A percentile compares a stretch with the other conserved stretches of the same genome.
phyloP scores from a whole-genome alignment of 2,329 filamentous ascomycete genomes.

The Aspergillaceae sp. region DNA sequence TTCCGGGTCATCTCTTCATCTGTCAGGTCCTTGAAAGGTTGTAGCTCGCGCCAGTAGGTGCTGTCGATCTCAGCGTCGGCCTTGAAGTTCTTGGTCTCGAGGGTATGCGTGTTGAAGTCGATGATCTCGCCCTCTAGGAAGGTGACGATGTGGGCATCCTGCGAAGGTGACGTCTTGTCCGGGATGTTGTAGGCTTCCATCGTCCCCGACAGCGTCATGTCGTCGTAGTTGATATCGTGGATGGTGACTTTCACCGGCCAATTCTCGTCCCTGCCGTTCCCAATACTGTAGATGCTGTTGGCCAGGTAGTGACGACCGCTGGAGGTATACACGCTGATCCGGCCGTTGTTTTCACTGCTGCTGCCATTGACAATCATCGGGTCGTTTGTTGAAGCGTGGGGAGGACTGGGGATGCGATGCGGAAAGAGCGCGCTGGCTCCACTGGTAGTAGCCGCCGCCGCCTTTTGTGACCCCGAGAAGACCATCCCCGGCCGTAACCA shows the following conservation, averaged over 20 bases:
- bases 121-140: conserved; percentile 63
- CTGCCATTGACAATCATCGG: conserved; percentile 29
- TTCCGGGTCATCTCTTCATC: conserved; percentile 38
- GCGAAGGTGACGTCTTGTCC: conserved; percentile 37
- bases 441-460: conserved; percentile 42
- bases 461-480: conserved; percentile 55
- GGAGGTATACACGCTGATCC: conserved; percentile 30
- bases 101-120: conserved; percentile 47
- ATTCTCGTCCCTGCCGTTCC: conserved; percentile 42
- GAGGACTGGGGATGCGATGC: conserved; percentile 20
- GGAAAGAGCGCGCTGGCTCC: conserved; percentile 20
- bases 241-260: conserved; percentile 62
- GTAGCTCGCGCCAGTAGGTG: conserved; percentile 41
- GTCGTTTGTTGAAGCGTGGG: conserved; percentile 16
- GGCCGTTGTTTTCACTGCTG: conserved; percentile 15
- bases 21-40: conserved; percentile 39
- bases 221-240: conserved; percentile 51
- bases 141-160: conserved; percentile 49
- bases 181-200: conserved; percentile 65
- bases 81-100: conserved; percentile 42
- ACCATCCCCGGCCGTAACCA: conserved; percentile 55
- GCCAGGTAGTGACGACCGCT: conserved; percentile 30
- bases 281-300: conserved; percentile 16
- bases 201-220: conserved; percentile 56
- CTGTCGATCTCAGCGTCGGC: conserved; percentile 39